Evolutionary conservation across 805 yeast genomes (phyloP), one percentile per base, ranked within the genome.

Genomic region (Lipomyces sp.): DNA sequence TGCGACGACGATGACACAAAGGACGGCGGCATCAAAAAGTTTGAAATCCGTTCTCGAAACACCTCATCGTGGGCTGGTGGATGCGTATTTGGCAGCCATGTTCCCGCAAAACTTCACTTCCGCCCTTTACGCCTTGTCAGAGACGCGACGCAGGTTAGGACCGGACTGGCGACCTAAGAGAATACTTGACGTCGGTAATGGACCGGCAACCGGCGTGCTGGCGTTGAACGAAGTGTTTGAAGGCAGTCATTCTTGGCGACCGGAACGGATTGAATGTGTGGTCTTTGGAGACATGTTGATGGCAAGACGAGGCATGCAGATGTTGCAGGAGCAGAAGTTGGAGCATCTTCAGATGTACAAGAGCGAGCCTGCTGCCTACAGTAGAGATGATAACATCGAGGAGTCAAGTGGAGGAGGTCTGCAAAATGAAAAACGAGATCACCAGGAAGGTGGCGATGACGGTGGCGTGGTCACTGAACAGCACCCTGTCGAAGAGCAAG

Each of bases 141-240:
- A 94, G 71, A 78, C 92, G 45, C 81, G 85, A 70, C 80, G 81
- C 55, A 80, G 93, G 53, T 76, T 82, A 29, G 89, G 87, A 0
- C 77, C 75, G 0, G 58, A 69, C 0, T 90, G 92, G 79, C 76
- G 76, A 30, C 98, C 98, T 0, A 74, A 82, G 35, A 80, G 85
- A 4, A 85, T 95, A 0, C 80, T 95, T 59, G 96, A 91, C 73
- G 85, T 91, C 13, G 94, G 97, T 0, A 87, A 83, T 74, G 98
- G 99, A 0, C 98, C 99, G 0, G 94, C 92, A 1, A 88, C 96
- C 0, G 98, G 98, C 1, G 86, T 95, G 81, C 78, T 93, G 15
- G 98, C 96, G 0, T 80, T 92, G 61, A 91, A 93, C 74, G 97
- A 92, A 73, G 73, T 93, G 0, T 85, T 91, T 86, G 92, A 90